Base-by-base conservation (phyloP, 2,329 filamentous ascomycete species). In the Fusarium sp. region DNA sequence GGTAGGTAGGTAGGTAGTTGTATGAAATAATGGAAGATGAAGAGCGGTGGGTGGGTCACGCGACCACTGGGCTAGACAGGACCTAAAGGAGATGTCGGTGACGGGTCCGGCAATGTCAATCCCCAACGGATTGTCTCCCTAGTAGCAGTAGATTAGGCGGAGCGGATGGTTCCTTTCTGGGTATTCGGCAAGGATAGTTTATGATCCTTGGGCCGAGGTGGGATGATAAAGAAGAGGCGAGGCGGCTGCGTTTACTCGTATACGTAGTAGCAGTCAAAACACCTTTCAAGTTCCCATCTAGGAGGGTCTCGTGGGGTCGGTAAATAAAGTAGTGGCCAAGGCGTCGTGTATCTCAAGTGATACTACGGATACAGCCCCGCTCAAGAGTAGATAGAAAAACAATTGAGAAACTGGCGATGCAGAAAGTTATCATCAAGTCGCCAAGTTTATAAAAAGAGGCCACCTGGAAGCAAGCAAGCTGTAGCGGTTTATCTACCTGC, bases 41-140 rank as follows among this genome's bases (percentile, higher is more conserved):
- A 60, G 52, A 68, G 58, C 63, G 60, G 63, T 54, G 57, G 63
- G 71, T 73, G 70, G 71, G 72, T 74, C 72, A 74, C 72, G 71
- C 72, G 72, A 74, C 71, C 72, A 63, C 29, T 46, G 37, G 43
- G 33, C 55, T 23, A 58, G 49, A 35, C 39, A 33, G 43, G 39
- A 61, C 51, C 25, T 10, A 27, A 31, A 31, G 59, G 61, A 59
- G 60, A 66, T 68, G 65, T 69, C 65, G 65, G 65, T 68, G 65
- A 68, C 65, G 65, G 65, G 65, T 61, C 60, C 60, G 65, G 65
- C 37, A 69, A 58, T 59, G 14, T 21, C 51, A 42, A 58, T 59
- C 62, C 65, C 60, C 65, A 68, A 69, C 65, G 69, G 69, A 68
- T 68, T 61, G 36, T n/a, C 36, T 29, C 48, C 36, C 48, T 66